Evolutionary conservation across 495 filamentous ascomycete genomes (phyloP).

Genomic region (Aspergillus conjunctus): DNA sequence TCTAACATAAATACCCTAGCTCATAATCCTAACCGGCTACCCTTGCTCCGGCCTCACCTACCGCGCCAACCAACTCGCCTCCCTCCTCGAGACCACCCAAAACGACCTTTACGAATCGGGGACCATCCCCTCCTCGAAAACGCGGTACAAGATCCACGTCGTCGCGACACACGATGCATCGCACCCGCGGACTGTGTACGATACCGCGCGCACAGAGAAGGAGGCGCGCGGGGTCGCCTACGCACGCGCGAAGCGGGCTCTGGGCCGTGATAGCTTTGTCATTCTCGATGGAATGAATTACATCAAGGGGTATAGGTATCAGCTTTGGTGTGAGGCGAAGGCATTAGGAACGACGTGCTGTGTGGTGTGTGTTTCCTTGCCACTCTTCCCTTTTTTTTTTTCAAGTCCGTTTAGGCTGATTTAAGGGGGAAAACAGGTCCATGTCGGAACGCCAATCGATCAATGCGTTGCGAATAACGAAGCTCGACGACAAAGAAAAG

Average conservation of each 20-base stretch:
- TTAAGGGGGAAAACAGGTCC: constrained; percentile 46
- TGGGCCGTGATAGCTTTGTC: constrained; percentile 80
- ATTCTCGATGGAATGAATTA: constrained; percentile 92
- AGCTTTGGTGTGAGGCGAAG: constrained; percentile 93
- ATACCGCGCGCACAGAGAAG: constrained; percentile 75
- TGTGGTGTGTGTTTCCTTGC: constrained; percentile 56
- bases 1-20: constrained; percentile 49
- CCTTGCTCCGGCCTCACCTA: constrained; percentile 92
- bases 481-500: constrained; percentile 28
- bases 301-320: constrained; percentile 97
- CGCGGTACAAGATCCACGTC: constrained; percentile 54
- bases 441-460: constrained; percentile 76
- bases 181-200: constrained; percentile 50
- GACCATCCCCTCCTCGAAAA: constrained; percentile 50
- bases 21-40: constrained; percentile 90
- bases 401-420: not conserved
- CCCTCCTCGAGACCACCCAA: constrained; percentile 44
- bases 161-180: constrained; percentile 59
- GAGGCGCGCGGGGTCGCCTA: constrained; percentile 85
- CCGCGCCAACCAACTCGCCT: constrained; percentile 76
- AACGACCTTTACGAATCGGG: constrained; percentile 56
- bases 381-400: not conserved
- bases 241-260: constrained; percentile 79
- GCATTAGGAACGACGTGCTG: constrained; percentile 79
- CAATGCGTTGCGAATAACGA: constrained; percentile 58